Evolutionary conservation across 257 asterid genomes (phyloP), one percentile per base, ranked within the genome.

Genomic region (Solanum dulcamara): DNA sequence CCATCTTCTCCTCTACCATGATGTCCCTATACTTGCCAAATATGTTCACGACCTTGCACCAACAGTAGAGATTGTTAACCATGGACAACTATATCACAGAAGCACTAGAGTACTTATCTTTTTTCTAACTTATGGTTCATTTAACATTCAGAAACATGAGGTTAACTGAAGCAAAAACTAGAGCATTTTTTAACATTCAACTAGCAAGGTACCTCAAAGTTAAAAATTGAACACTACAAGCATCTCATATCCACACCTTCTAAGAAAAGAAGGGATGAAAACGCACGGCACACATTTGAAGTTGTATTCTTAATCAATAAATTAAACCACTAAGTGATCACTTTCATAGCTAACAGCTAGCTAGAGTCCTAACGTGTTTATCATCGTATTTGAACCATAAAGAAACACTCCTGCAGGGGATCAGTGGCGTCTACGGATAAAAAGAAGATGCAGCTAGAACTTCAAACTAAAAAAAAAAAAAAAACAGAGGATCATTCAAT

Each of bases 11-110:
- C 1, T 87, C 90, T 26, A 93, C 90, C 53, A 92, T 84, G 68
- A 93, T 87, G 60, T 91, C 92, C 0, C 85, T 90, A 75, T 93
- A 94, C 92, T 90, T 94, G 81, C 88, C 85, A 24, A 94, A 90
- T 77, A 93, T 86, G 81, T 62, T 67, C 67, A 93, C 95, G 38
- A 92, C 92, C 93, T 92, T 64, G 83, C 80, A 38, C 51, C 80
- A 72, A 48, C 6, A 15, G 7, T 7, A 26, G 1, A 62, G 0
- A 44, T 83, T 40, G 62, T 50, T 8, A 55, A 30, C 30, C n/a
- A 13, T 30, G 3, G 46, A 26, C 48, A 35, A 35, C 17, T 17
- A 68, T 18, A 68, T 33, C n/a, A n/a, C n/a, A n/a, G n/a, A n/a
- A 18, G 46, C 46, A 33, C 9, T 8, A 7, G 28, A 68, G 35